These are phyloP conservation scores for Penicillium crystallinum DNA, from an alignment of 495 filamentous ascomycete species.

Conservation along the genomic window DNA sequence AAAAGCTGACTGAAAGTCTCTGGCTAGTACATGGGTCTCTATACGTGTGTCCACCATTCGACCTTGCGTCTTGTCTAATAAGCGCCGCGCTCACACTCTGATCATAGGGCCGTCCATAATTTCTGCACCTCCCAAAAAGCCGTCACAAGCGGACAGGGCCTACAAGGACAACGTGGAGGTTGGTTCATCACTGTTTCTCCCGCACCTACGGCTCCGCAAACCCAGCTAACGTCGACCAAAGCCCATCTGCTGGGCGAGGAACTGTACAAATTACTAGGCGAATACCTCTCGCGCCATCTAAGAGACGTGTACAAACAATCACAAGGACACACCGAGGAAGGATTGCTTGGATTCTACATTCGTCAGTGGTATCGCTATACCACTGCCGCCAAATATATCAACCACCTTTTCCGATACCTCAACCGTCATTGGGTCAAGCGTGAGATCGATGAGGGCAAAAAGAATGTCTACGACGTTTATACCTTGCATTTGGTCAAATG, in stretches of 20 bases:
- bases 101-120: conserved; percentile 82
- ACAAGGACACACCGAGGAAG: conserved; percentile 77
- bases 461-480: conserved; percentile 96
- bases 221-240: conserved; percentile 20
- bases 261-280: conserved; percentile 83
- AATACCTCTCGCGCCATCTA: conserved; percentile 77
- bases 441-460: conserved; percentile 98
- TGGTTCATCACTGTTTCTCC: conserved; percentile 19
- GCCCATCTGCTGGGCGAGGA: conserved; percentile 95
- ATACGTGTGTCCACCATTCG: conserved; percentile 62
- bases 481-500: conserved; percentile 93
- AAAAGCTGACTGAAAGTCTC: conserved; percentile 10
- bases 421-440: conserved; percentile 99
- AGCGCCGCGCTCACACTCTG: conserved; percentile 17
- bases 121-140: conserved; percentile 99
- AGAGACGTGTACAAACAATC: conserved; percentile 59
- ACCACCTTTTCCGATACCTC: conserved; percentile 94
- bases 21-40: conserved; percentile 88
- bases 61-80: conserved; percentile 1
- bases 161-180: conserved; percentile 75
- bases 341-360: conserved; percentile 91
- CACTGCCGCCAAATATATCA: conserved; percentile 89
- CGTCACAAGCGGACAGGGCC: conserved; percentile 48
- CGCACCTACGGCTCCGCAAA: conserved; percentile 1
- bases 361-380: conserved; percentile 95